A percentile compares a stretch with the other conserved stretches of the same genome.
These are phyloP conservation scores for Lasiodiplodia sp. DNA, from an alignment of 2,329 filamentous ascomycete species.

Conservation along the genomic window DNA sequence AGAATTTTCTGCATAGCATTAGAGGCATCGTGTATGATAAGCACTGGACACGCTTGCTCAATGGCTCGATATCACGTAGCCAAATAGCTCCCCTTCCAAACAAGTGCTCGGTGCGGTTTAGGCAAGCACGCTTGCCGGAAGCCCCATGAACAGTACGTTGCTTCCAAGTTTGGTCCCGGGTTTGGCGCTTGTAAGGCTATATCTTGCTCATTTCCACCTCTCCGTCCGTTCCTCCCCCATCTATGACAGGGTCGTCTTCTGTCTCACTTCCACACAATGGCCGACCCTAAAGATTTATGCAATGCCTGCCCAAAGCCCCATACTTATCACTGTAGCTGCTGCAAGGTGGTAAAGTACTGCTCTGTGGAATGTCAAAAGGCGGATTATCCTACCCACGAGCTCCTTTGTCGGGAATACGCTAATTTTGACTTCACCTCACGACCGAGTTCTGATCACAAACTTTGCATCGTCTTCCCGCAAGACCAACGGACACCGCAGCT, in stretches of 20 bases:
- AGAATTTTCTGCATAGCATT: too few species aligned
- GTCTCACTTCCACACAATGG: background rate
- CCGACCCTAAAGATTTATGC: background rate
- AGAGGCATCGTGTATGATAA: too few species aligned
- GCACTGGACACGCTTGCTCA: too few species aligned
- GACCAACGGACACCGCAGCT: conserved; percentile 22
- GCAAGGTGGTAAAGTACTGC: conserved; percentile 29
- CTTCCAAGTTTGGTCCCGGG: too few species aligned
- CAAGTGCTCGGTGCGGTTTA: too few species aligned
- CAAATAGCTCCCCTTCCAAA: too few species aligned
- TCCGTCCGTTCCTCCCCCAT: too few species aligned
- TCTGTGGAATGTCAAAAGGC: conserved; percentile 17
- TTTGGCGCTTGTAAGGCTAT: too few species aligned
- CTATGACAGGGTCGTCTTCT: background rate
- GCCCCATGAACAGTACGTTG: too few species aligned
- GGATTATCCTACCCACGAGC: conserved; percentile 27
- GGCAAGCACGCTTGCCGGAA: too few species aligned
- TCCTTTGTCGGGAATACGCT: conserved; percentile 20
- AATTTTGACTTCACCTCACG: conserved; percentile 18
- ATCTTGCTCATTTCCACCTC: too few species aligned
- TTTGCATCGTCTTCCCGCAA: conserved; percentile 12
- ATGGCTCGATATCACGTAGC: too few species aligned
- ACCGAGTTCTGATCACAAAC: conserved; percentile 15
- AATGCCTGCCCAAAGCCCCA: background rate
- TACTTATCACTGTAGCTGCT: conserved; percentile 9